Base-by-base conservation (phyloP, 768 basidiomycete species). In the Termitomyces sp. region DNA sequence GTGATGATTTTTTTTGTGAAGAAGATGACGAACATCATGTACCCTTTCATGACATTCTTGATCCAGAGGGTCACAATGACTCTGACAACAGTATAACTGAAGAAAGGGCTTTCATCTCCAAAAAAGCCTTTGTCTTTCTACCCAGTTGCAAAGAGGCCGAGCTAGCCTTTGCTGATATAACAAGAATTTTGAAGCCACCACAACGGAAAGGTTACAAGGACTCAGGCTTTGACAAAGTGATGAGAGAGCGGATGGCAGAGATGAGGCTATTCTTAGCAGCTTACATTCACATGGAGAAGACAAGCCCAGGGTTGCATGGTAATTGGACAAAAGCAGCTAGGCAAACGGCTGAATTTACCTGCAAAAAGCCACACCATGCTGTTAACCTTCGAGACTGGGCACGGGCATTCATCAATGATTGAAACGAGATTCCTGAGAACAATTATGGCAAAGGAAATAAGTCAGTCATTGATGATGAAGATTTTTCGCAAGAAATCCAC, bases 401-500 rank as follows among this genome's bases (percentile, higher is more conserved):
- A 23, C 1, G 3, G 8, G 35, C 12, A 20, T 51, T 51, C 14
- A 36, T 51, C 6, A 2, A 20, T 51, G 50, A 51, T 16, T 0
- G n/a, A 9, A 36, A 51, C 0, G 33, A 50, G 50, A 4, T 32
- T 1, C 50, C 50, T 3, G 18, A 4, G 26, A 51, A 51, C 14
- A 50, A 50, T 0, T 50, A 12, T 2, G 33, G 50, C 6, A n/a
- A 50, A 50, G 32, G 0, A 4, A 26, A n/a, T 32, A 50, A 20
- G 6, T 50, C 33, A 35, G 32, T 8, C 5, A 1, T 50, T 16
- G 57, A 60, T 13, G 58, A 68, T 40, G 61, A 67, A 33, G 63
- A 66, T 20, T 48, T 69, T 5, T 26, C 61, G 2, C n/a, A 56
- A 13, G 56, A 66, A 6, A 23, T 69, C 13, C 23, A 60, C 18